Evolutionary conservation across 345 rosid genomes (phyloP).

Genomic region (Citrus sp.): DNA sequence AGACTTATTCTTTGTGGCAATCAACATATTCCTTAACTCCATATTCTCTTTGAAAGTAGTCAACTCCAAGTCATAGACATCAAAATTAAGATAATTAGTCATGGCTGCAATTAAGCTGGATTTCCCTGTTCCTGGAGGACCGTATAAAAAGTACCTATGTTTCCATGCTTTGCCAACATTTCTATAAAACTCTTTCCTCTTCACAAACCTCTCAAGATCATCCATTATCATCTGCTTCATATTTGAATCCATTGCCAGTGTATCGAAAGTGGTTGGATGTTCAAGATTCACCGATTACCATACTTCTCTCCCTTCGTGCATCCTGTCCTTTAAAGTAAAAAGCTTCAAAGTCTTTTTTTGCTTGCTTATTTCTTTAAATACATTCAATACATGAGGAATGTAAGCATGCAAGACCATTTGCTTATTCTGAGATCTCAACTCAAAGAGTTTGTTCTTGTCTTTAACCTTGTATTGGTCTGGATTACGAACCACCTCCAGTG

Average conservation of each 20-base stretch:
- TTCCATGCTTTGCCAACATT: constrained; percentile 33
- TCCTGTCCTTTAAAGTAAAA: constrained; percentile 14
- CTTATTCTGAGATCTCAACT: constrained; percentile 30
- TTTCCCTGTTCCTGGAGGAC: constrained; percentile 28
- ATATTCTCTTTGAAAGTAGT: constrained; percentile 14
- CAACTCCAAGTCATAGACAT: constrained; percentile 26
- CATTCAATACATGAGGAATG: constrained; percentile 15
- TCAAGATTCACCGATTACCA: constrained; percentile 30
- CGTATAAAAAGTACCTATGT: constrained; percentile 22
- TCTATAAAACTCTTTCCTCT: constrained; percentile 27
- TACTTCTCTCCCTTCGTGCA: background rate
- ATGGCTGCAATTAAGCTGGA: constrained; percentile 34
- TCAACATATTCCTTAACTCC: constrained; percentile 19
- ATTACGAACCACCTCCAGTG: background rate
- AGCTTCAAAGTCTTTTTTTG: constrained; percentile 22
- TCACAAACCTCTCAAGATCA: constrained; percentile 29
- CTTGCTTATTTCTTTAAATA: constrained; percentile 11
- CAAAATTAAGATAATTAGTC: constrained; percentile 23
- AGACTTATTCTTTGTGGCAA: constrained; percentile 27
- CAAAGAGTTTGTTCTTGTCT: constrained; percentile 9
- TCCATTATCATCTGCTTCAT: constrained; percentile 24
- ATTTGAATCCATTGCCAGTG: constrained; percentile 24
- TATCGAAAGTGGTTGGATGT: constrained; percentile 28
- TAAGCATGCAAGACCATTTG: constrained; percentile 22
- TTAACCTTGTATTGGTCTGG: background rate